Evolutionary conservation across 2,329 filamentous ascomycete genomes (phyloP).

Genomic region (Podosphaera xanthii): DNA sequence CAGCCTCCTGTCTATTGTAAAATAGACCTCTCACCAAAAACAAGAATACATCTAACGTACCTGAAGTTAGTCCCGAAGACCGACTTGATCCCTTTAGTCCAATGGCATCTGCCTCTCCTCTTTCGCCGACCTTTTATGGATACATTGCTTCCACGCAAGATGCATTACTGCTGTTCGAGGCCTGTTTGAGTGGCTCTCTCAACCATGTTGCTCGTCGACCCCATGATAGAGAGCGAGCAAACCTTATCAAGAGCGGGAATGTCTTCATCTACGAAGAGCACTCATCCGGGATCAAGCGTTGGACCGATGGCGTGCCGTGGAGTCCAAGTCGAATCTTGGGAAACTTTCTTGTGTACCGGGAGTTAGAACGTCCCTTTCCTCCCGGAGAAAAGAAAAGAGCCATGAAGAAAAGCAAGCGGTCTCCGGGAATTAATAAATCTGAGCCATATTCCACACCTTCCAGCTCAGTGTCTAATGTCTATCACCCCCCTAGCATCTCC

Average conservation of each 20-base stretch:
- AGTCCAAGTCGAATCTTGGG: slow-evolving; percentile 86
- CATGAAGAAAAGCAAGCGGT: slow-evolving; percentile 40
- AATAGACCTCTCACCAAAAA: too few species aligned
- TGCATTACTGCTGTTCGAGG: slow-evolving; percentile 61
- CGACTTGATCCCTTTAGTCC: neutral
- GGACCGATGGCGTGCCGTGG: slow-evolving; percentile 85
- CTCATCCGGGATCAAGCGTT: slow-evolving; percentile 75
- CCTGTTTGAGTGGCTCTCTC: slow-evolving; percentile 45
- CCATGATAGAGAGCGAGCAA: slow-evolving; percentile 58
- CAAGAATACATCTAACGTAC: too few species aligned
- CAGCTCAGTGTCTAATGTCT: slow-evolving; percentile 2
- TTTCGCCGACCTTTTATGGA: slow-evolving; percentile 8
- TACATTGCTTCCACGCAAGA: slow-evolving; percentile 18
- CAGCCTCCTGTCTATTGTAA: neutral
- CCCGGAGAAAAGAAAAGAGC: slow-evolving; percentile 71
- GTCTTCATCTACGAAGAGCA: slow-evolving; percentile 87
- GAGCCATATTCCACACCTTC: slow-evolving; percentile 5
- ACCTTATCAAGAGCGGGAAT: slow-evolving; percentile 61
- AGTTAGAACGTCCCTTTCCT: slow-evolving; percentile 88
- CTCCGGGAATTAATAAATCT: slow-evolving; percentile 12
- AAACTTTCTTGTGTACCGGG: slow-evolving; percentile 88
- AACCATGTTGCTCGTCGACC: slow-evolving; percentile 63
- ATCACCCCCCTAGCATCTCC: slow-evolving; percentile 4
- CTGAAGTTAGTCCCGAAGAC: too few species aligned
- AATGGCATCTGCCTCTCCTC: slow-evolving; percentile 6